Conservation (phyloP, 2,329 filamentous ascomycete species). For the Grosmannia serpens region DNA sequence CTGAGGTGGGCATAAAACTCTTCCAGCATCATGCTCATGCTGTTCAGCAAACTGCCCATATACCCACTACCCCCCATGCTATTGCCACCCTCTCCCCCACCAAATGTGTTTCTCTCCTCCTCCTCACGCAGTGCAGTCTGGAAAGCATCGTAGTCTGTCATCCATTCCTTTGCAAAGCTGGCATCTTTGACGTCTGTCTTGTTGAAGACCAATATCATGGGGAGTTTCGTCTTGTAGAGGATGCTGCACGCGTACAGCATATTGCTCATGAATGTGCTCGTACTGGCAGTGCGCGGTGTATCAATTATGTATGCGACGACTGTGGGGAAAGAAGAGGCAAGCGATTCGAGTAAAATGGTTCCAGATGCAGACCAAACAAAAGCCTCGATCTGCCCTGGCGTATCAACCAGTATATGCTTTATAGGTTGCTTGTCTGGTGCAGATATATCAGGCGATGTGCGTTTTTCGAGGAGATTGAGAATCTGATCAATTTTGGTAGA, state of each 20-base stretch:
- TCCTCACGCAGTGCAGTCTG: constrained; percentile 74
- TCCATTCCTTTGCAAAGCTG: constrained; percentile 92
- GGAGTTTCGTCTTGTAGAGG: constrained; percentile 94
- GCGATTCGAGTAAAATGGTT: constrained; percentile 81
- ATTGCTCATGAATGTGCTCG: constrained; percentile 98
- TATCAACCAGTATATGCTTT: constrained; percentile 84
- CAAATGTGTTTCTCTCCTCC: constrained; percentile 66
- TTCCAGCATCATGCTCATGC: constrained; percentile 94
- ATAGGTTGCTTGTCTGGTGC: constrained; percentile 52
- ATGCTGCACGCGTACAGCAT: constrained; percentile 99
- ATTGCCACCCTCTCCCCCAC: constrained; percentile 53
- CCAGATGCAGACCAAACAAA: constrained; percentile 98
- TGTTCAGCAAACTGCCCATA: constrained; percentile 91
- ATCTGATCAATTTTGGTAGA: constrained; percentile 98
- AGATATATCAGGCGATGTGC: constrained; percentile 52
- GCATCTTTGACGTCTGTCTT: constrained; percentile 95
- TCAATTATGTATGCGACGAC: constrained; percentile 97
- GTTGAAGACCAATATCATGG: constrained; percentile 99
- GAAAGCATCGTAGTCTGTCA: constrained; percentile 97
- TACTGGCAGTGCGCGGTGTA: constrained; percentile 84
- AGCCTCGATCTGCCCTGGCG: constrained; percentile 94
- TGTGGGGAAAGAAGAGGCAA: constrained; percentile 90
- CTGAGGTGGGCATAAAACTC: constrained; percentile 94
- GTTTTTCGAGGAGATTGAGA: constrained; percentile 78
- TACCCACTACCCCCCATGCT: constrained; percentile 72